Evolutionary conservation across 2,329 filamentous ascomycete genomes (phyloP), one percentile per base, ranked within the genome.

Genomic region (Pestalotiopsis sp.): DNA sequence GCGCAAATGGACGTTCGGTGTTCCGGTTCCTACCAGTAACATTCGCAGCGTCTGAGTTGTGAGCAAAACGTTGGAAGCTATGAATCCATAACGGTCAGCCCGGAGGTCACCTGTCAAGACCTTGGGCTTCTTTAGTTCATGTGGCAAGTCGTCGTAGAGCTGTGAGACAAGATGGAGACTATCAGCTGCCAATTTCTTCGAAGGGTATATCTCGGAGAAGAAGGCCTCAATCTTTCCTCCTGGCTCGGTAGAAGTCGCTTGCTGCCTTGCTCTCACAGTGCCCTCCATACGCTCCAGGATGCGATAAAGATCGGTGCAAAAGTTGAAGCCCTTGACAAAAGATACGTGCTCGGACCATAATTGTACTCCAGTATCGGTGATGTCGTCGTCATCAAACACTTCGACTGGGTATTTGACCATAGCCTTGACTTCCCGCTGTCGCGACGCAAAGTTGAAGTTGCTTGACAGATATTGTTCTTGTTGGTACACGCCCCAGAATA

Each of bases 301-400:
- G 14, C 59, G 59, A 41, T 62, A 62, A 20, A 62, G 31, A 23
- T 62, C 59, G 20, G 59, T 62, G 3, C 59, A 62, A 20, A 38
- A 62, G 17, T 62, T 62, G 9, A 62, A 36, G 4, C 59, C 59
- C 31, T 62, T 62, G 9, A 62, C 36, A 12, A 62, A 62, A 23
- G 59, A 62, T 9, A 62, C 36, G 9, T 62, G 59, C 14, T 62
- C 59, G 2, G 59, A 62, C 59, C 59, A 62, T 20, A 62, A 2
- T 39, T 62, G 59, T 31, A 62, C 59, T n/a, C 59, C 59, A 17
- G 59, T 39, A 3, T 62, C 59, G n/a, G 59, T 39, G 27, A 62
- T 62, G 20, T 62, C 59, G n/a, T 62, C 59, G 12, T 62, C 59
- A 9, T 62, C 59, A 62, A 62, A 62, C 17, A 62, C 59, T 20